Evolutionary conservation across 106 monocot species (phyloP).

Genomic region (Dendrobium nobile): DNA sequence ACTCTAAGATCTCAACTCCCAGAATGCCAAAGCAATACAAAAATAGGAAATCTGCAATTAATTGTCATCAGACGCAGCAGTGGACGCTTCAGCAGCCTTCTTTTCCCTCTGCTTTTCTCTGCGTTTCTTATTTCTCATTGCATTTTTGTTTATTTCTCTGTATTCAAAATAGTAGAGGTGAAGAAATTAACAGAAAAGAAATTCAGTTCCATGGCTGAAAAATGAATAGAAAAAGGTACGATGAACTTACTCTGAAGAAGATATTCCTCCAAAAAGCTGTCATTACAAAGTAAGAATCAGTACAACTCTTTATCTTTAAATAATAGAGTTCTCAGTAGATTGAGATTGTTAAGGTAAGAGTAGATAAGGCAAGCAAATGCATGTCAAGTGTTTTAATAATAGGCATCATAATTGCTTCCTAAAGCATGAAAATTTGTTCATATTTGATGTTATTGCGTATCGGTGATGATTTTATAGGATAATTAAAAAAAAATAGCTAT

Average conservation of each 20-base stretch:
- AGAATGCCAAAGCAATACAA: neutral
- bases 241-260: slow-evolving; percentile 62
- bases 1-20: neutral
- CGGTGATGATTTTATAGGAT: neutral
- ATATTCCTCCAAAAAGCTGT: slow-evolving; percentile 63
- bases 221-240: slow-evolving; percentile 5
- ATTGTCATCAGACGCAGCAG: neutral
- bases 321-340: too few species aligned
- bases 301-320: neutral
- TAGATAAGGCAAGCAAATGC: neutral
- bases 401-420: neutral
- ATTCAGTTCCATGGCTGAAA: neutral
- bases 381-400: neutral
- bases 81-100: slow-evolving; percentile 50
- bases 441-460: too few species aligned
- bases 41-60: neutral
- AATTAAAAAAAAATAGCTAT: neutral
- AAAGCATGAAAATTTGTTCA: too few species aligned
- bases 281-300: slow-evolving; percentile 17
- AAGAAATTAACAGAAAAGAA: neutral
- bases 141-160: slow-evolving; percentile 62
- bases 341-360: neutral
- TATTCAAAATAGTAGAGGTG: neutral
- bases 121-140: slow-evolving; percentile 78
- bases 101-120: slow-evolving; percentile 87